Evolutionary conservation across 306 rosid genomes (phyloP).

Genomic region (Pyrus pyrifolia): DNA sequence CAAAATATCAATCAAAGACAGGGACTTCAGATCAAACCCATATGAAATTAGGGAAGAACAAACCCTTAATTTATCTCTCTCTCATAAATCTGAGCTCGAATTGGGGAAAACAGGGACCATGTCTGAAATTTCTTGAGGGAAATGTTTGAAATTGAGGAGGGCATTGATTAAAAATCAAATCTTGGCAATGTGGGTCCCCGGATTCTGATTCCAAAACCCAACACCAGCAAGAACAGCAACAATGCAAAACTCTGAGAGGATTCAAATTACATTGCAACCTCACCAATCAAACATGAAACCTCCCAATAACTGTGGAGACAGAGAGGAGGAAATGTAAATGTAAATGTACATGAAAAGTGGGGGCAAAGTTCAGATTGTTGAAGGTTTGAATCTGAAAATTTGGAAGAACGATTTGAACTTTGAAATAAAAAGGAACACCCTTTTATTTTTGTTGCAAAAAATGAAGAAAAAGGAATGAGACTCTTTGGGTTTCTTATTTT

Average conservation of each 20-base stretch:
- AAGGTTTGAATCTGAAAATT: slow-evolving; percentile 3
- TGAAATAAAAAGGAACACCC: not conserved
- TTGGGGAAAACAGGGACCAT: slow-evolving; percentile 6
- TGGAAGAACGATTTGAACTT: not conserved
- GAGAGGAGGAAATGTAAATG: not conserved
- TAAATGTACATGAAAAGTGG: not conserved
- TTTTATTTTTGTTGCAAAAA: not conserved
- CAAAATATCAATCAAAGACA: slow-evolving; percentile 13
- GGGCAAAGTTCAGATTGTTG: not conserved
- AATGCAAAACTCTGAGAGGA: not conserved
- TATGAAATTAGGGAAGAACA: slow-evolving; percentile 2
- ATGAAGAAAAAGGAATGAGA: not conserved
- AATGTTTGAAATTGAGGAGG: slow-evolving; percentile 27
- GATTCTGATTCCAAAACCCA: not conserved
- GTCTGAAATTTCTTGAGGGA: slow-evolving; percentile 23
- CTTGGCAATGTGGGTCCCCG: slow-evolving; percentile 21
- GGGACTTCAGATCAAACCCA: slow-evolving; percentile 41
- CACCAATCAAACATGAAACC: slow-evolving; percentile 7
- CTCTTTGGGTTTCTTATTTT: not conserved
- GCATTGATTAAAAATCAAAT: slow-evolving; percentile 35
- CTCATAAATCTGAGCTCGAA: slow-evolving; percentile 23
- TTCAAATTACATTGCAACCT: not conserved
- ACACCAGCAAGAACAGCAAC: not conserved
- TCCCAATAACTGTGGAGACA: not conserved
- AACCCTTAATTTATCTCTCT: slow-evolving; percentile 54